Evolutionary conservation across 2,329 filamentous ascomycete species (phyloP), one percentile per base, ranked within the genome.

Genomic region (Alternaria triticimaculans): DNA sequence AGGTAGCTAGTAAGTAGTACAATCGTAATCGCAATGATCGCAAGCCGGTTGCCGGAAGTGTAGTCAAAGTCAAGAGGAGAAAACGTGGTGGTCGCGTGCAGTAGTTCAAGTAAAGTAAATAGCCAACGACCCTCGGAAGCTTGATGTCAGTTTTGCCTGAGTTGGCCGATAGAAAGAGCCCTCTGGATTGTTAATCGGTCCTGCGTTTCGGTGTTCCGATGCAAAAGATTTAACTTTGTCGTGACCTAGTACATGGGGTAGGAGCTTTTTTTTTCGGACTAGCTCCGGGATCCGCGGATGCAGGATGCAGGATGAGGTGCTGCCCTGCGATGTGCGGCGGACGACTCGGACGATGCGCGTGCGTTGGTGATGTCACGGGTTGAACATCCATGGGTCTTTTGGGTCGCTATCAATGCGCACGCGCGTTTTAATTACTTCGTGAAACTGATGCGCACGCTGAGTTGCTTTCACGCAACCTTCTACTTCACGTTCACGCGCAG

Each of bases 231-330:
- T 41, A 53, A 53, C 37, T 37, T 53, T 30, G 49, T 33, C 15
- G 49, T 53, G 21, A 37, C 49, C 33, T 21, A 41, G 49, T 53
- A 23, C 33, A 37, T 5, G 20, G 7, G 10, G 41, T 4, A 45
- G 0, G 49, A 23, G 49, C 37, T 53, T 53, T 53, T 53, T 51
- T 37, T 53, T 41, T 53, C 23, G 28, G 21, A 25, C 33, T 61
- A 61, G 58, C 58, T 57, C 53, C 58, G 58, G 58, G 58, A 61
- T 50, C 51, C 53, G 53, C 58, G 58, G 58, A 61, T 61, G 58
- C 51, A 28, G 14, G 37, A 41, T 41, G 37, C 37, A 18, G 1
- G 4, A 41, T 41, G n/a, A 41, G 37, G 37, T 41, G 37, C 30
- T 37, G 33, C 30, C 5, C 37, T 41, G 37, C 37, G 37, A 41